These are phyloP conservation scores for Alisma plantagoaquatica DNA, from an alignment of 106 monocot genomes.

Conservation along the genomic window DNA sequence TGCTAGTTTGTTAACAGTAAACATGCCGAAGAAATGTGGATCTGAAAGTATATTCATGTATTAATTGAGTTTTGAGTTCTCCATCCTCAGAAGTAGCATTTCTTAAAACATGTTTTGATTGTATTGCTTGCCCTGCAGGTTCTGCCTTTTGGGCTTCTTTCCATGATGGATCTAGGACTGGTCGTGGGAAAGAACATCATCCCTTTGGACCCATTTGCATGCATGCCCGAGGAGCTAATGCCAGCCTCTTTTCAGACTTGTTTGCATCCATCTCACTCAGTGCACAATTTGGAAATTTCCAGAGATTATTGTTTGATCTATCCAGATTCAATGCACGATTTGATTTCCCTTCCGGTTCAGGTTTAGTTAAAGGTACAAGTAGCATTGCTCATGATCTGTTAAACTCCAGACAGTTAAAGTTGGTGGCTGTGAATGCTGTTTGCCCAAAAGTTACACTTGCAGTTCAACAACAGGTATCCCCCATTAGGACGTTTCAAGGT, in stretches of 20 bases:
- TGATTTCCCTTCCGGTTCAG: constrained; percentile 61
- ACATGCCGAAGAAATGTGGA: too few species aligned
- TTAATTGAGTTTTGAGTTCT: background rate
- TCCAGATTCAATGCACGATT: constrained; percentile 57
- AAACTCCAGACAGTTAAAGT: constrained; percentile 28
- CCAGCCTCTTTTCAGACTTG: constrained; percentile 47
- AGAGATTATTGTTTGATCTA: constrained; percentile 73
- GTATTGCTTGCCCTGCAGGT: constrained; percentile 37
- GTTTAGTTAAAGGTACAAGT: constrained; percentile 37
- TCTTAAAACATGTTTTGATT: too few species aligned
- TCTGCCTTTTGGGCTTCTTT: constrained; percentile 52
- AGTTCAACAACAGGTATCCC: constrained; percentile 84
- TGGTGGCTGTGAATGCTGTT: constrained; percentile 30
- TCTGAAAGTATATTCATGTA: too few species aligned
- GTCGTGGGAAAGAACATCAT: constrained; percentile 12
- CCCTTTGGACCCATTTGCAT: constrained; percentile 19
- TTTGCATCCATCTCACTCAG: constrained; percentile 54
- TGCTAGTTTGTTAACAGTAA: background rate
- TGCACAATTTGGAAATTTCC: constrained; percentile 82
- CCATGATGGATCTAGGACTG: constrained; percentile 40
- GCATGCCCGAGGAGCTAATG: constrained; percentile 21
- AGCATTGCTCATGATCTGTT: constrained; percentile 36
- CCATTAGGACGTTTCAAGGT: background rate
- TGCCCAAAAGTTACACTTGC: constrained; percentile 68
- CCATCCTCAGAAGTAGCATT: background rate